Evolutionary conservation across 768 basidiomycete genomes (phyloP), one percentile per base, ranked within the genome.

Genomic region (Grammothele lineata): DNA sequence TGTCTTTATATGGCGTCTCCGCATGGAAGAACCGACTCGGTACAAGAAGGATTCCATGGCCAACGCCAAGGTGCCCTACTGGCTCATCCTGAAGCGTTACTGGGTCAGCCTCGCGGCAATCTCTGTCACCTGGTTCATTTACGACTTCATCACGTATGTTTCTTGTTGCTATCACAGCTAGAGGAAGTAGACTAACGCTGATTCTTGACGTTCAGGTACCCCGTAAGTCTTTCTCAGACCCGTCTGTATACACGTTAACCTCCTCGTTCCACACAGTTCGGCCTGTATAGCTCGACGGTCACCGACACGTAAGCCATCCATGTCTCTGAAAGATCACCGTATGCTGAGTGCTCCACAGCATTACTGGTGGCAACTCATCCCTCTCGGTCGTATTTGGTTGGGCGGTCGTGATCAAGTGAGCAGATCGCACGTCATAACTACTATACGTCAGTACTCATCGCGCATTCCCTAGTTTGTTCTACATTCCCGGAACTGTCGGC

Each of bases 1-100:
- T 7, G 85, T 94, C n/a, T 80, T 94, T 58, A 57, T 90, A 40
- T 94, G 92, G 91, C 89, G 92, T 54, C 60, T 91, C 43, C 78
- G 73, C 50, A 91, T 94, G 86, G 75, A 82, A 23, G 89, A 94
- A 58, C 89, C 92, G 1, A 72, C 72, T 11, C 71, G 80, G 15
- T 93, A 75, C 64, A 82, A 75, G 62, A 83, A 79, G 54, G 79
- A 88, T 63, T 83, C 87, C 1, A 92, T 94, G 88, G 87, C 81
- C 56, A 62, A 76, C 37, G 75, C 80, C 9, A 72, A 65, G 34
- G 85, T 90, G 45, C 92, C 92, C 0, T 92, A 93, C 61, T 51
- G 64, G 62, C 74, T 96, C 21, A 72, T 93, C 54, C 51, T 95
- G 33, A 83, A 75, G 58, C 80, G 88, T 35, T 98, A 98, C 62